Evolutionary conservation across 371 early-diverging fungal genomes (phyloP).

Genomic region (Mucor ambiguus): DNA sequence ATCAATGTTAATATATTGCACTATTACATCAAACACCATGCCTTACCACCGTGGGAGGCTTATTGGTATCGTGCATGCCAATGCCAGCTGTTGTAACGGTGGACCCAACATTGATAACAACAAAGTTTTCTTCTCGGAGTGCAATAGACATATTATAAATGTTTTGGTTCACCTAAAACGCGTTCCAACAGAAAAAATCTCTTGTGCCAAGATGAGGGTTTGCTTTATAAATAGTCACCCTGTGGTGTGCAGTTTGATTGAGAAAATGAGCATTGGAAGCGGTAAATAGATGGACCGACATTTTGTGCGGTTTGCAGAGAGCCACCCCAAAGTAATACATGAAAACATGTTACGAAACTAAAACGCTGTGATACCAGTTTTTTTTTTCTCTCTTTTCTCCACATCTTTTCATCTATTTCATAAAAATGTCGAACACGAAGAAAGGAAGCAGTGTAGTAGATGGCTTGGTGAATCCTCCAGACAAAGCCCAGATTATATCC

Average conservation of each 20-base stretch:
- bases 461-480: slow-evolving; percentile 22
- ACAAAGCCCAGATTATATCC: slow-evolving; percentile 43
- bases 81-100: slow-evolving; percentile 67
- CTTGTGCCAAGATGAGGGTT: neutral
- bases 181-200: slow-evolving; percentile 11
- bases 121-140: slow-evolving; percentile 71
- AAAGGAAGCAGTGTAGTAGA: slow-evolving; percentile 13
- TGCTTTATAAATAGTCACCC: neutral
- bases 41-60: slow-evolving; percentile 61
- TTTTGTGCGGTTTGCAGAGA: neutral
- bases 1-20: slow-evolving; percentile 7
- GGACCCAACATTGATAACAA: slow-evolving; percentile 78
- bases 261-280: neutral
- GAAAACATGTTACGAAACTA: neutral
- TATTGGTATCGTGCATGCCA: slow-evolving; percentile 72
- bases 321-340: neutral
- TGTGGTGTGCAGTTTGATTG: neutral
- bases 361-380: neutral
- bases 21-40: neutral
- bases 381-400: neutral
- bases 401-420: neutral
- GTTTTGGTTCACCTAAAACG: slow-evolving; percentile 5
- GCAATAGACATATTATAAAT: slow-evolving; percentile 44
- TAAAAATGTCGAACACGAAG: slow-evolving; percentile 2
- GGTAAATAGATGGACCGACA: slow-evolving; percentile 1